Percentiles rank a stretch among this genome's conserved stretches.
phyloP scores from a whole-genome alignment of 768 basidiomycete genomes.

The Pulveroboletus sp. region DNA sequence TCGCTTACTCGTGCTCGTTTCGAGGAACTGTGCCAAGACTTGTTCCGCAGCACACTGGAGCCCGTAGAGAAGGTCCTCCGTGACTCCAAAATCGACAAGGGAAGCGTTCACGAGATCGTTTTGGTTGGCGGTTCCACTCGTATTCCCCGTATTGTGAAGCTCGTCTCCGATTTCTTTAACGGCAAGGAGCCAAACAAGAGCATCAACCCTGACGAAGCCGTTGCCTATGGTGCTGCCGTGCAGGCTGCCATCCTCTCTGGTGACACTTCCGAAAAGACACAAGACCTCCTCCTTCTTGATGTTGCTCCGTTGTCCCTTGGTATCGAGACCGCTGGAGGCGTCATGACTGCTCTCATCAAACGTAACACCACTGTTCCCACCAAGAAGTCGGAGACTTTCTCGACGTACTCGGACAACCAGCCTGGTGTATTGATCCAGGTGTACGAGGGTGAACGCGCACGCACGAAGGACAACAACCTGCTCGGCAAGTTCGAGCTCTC shows the following conservation, averaged over 20 bases:
- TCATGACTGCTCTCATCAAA: conserved; percentile 98
- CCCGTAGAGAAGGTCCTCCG: conserved; percentile 98
- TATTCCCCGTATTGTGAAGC: conserved; percentile 96
- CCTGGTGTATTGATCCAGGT: conserved; percentile 98
- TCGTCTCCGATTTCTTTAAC: conserved; percentile 98
- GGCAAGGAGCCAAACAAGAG: conserved; percentile 99
- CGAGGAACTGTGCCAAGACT: conserved; percentile 92
- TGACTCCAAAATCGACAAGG: conserved; percentile 97
- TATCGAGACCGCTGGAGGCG: conserved; percentile 99
- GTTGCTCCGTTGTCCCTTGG: conserved; percentile 87
- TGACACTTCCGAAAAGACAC: conserved; percentile 97
- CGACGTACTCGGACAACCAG: conserved; percentile 98
- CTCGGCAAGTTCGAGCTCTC: conserved; percentile 98
- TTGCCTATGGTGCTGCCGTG: conserved; percentile 98
- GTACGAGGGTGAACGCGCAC: conserved; percentile 96
- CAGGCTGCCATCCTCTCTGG: conserved; percentile 98
- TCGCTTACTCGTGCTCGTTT: conserved; percentile 97
- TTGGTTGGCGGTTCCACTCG: conserved; percentile 98
- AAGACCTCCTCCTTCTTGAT: conserved; percentile 93
- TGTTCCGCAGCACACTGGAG: conserved; percentile 92
- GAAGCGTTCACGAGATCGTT: conserved; percentile 94
- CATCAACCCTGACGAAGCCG: conserved; percentile 99
- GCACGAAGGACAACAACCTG: conserved; percentile 98
- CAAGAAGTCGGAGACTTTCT: conserved; percentile 98
- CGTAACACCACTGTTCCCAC: conserved; percentile 98